Conservation (phyloP, 169 alveolate genomes). For the Eimeria mitis region DNA sequence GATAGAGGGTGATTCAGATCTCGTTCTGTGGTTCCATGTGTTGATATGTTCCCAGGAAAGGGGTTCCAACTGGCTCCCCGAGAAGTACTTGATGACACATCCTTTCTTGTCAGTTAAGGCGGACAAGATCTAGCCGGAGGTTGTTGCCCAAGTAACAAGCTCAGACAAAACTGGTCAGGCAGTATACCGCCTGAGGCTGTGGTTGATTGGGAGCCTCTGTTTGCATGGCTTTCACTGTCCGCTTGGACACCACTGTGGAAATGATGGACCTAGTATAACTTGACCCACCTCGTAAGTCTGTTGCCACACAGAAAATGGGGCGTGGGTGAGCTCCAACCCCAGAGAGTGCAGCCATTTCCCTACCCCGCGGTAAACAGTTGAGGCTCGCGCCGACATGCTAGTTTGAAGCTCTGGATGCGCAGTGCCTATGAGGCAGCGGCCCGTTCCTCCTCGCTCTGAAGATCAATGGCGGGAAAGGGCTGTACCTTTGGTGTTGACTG, state of each 20-base stretch:
- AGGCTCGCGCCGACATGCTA: neutral
- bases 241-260: neutral
- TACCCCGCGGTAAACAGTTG: neutral
- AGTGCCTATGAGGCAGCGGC: neutral
- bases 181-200: neutral
- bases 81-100: conserved; percentile 90
- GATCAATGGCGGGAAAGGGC: neutral
- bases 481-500: neutral
- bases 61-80: conserved; percentile 92
- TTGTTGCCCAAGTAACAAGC: neutral
- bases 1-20: neutral
- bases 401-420: neutral
- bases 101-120: conserved; percentile 86
- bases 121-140: neutral
- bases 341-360: neutral
- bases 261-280: neutral
- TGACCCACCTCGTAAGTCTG: neutral
- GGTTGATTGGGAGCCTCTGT: neutral
- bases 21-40: neutral
- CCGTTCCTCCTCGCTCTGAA: neutral
- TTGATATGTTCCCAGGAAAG: conserved; percentile 88
- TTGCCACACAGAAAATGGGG: neutral
- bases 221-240: neutral
- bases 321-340: neutral
- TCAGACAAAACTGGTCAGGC: neutral